Percentiles rank a stretch among this genome's conserved stretches.
These are phyloP conservation scores for Colletotrichum tanaceti DNA, from an alignment of 2,329 filamentous ascomycete genomes.

Conservation along the genomic window DNA sequence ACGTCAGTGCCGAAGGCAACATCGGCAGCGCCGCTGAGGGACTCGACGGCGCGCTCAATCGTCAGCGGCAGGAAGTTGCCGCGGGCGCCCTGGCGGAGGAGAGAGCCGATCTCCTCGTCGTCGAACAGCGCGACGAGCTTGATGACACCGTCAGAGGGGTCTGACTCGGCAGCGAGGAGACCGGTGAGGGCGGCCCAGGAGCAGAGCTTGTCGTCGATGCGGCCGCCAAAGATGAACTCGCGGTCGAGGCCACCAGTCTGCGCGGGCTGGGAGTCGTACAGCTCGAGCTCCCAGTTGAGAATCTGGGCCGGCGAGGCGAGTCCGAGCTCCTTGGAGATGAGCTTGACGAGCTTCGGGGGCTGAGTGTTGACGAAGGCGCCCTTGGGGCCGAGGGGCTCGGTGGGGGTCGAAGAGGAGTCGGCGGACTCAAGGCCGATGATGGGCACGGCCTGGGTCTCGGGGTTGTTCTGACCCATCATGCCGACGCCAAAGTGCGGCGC, in stretches of 20 bases:
- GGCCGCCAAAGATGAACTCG: slow-evolving; percentile 94
- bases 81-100: slow-evolving; percentile 88
- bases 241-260: slow-evolving; percentile 85
- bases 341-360: slow-evolving; percentile 83
- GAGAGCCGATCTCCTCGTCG: slow-evolving; percentile 94
- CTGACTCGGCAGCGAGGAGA: slow-evolving; percentile 75
- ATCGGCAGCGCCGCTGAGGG: slow-evolving; percentile 63
- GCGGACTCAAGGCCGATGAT: slow-evolving; percentile 88
- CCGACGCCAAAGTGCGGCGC: slow-evolving; percentile 92
- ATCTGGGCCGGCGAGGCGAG: slow-evolving; percentile 80
- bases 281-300: slow-evolving; percentile 95
- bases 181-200: slow-evolving; percentile 91
- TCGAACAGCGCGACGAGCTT: slow-evolving; percentile 96
- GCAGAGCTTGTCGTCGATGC: slow-evolving; percentile 98
- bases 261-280: slow-evolving; percentile 90
- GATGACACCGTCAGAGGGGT: slow-evolving; percentile 73
- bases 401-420: slow-evolving; percentile 46
- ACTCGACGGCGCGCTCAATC: slow-evolving; percentile 84
- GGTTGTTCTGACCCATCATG: slow-evolving; percentile 76
- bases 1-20: slow-evolving; percentile 67
- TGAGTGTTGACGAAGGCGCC: slow-evolving; percentile 85
- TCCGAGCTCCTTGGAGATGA: slow-evolving; percentile 82
- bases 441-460: slow-evolving; percentile 93
- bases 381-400: slow-evolving; percentile 64
- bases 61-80: slow-evolving; percentile 88